Percentiles rank a stretch among this genome's conserved stretches.
Evolutionary conservation across 352 stramenopile genomes (phyloP).

Genomic region (Globisporangium perplexum): DNA sequence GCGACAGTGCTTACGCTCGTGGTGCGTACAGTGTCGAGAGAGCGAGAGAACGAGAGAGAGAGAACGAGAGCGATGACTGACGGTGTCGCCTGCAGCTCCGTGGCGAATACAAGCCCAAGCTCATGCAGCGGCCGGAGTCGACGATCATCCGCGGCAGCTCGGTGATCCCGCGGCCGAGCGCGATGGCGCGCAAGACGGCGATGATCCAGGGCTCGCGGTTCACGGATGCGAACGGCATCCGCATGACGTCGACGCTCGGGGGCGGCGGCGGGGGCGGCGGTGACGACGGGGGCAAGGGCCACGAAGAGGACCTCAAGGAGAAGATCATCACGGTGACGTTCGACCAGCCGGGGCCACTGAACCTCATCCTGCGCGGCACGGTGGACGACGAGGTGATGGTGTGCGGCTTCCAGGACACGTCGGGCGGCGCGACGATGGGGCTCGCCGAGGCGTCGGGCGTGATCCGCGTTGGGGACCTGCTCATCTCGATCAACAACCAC

Average conservation of each 20-base stretch:
- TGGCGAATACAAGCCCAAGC: slow-evolving; percentile 86
- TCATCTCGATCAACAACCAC: slow-evolving; percentile 86
- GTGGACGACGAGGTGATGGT: slow-evolving; percentile 89
- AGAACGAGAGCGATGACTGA: no score
- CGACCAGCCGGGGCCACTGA: slow-evolving; percentile 62
- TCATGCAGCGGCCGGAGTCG: slow-evolving; percentile 84
- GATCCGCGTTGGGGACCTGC: slow-evolving; percentile 73
- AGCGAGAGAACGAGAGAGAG: no score
- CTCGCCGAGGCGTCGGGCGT: slow-evolving; percentile 64
- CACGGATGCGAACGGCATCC: slow-evolving; percentile 75
- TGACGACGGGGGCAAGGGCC: slow-evolving; percentile 41
- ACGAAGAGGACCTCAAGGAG: slow-evolving; percentile 77
- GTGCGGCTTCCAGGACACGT: slow-evolving; percentile 62
- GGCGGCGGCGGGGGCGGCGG: slow-evolving; percentile 17
- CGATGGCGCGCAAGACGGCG: slow-evolving; percentile 62
- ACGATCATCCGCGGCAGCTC: slow-evolving; percentile 85
- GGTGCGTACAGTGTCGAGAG: slow-evolving; percentile 35
- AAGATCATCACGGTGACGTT: slow-evolving; percentile 88
- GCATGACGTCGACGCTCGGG: slow-evolving; percentile 59
- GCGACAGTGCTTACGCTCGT: slow-evolving; percentile 83
- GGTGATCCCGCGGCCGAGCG: slow-evolving; percentile 67
- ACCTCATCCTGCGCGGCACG: slow-evolving; percentile 72
- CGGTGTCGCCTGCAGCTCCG: slow-evolving; percentile 28
- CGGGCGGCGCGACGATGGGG: slow-evolving; percentile 26
- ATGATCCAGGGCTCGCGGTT: slow-evolving; percentile 61